Conservation (phyloP, 108 stramenopile genomes). For the Bacterosira constricta region DNA sequence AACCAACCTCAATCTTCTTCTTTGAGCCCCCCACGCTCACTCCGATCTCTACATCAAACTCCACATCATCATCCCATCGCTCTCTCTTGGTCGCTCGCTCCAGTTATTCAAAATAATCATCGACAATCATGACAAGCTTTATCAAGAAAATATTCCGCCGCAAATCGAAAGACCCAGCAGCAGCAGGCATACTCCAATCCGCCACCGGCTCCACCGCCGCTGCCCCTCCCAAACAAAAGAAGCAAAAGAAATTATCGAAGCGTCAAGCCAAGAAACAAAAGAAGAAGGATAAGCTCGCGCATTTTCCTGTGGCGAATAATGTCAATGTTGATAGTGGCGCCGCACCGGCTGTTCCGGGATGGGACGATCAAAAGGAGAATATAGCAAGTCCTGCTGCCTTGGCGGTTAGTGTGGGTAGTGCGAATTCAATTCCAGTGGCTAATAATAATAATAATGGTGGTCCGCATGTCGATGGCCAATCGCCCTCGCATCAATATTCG, state of each 20-base stretch:
- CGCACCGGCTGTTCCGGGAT: too few relatives aligned
- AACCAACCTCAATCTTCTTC: too few relatives aligned
- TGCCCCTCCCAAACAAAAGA: background rate
- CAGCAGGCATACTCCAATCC: conserved; percentile 19
- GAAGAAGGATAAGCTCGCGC: conserved; percentile 39
- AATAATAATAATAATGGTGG: background rate
- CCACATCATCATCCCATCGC: too few relatives aligned
- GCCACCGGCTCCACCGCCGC: background rate
- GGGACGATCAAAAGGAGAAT: conserved; percentile 7
- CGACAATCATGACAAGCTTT: conserved; percentile 22
- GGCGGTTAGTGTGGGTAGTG: background rate
- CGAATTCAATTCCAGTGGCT: too few relatives aligned
- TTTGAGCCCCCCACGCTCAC: too few relatives aligned
- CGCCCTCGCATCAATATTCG: too few relatives aligned
- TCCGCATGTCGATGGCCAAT: too few relatives aligned
- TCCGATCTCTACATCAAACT: too few relatives aligned
- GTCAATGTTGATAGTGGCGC: too few relatives aligned
- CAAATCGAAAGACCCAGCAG: conserved; percentile 4
- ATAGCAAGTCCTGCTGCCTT: conserved; percentile 1
- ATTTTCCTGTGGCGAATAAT: conserved; percentile 38
- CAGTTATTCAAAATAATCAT: background rate
- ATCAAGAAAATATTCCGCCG: conserved; percentile 46
- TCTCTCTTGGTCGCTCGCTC: too few relatives aligned
- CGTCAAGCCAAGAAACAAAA: conserved; percentile 29
- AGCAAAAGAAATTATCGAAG: conserved; percentile 29